Evolutionary conservation across 805 yeast genomes (phyloP), one percentile per base, ranked within the genome.

Genomic region (Candida sanyiensis): DNA sequence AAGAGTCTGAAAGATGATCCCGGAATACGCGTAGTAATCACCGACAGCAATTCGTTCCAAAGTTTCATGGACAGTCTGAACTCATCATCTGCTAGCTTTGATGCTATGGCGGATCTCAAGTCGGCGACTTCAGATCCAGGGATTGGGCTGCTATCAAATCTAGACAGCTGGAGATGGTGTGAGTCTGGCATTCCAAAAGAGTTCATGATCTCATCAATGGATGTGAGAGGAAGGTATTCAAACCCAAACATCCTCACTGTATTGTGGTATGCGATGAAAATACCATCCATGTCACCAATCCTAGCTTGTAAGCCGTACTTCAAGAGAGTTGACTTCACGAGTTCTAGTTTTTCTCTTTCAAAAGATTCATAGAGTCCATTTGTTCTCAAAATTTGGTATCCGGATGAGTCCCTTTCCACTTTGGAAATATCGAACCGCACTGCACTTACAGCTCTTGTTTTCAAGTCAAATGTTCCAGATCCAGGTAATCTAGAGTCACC

Each of bases 231-330:
- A 21, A 90, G 57, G 58, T 90, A 90, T 58, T 88, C 90, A 59
- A 88, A 93, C 3, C 97, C 98, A 61, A 90, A 86, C 50, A 89
- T 73, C 34, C 77, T 66, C 22, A 75, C 69, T 37, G 87, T 72
- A 57, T 89, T 90, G 59, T 90, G 98, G 58, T 80, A 90, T 0
- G 96, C 96, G 12, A 90, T 70, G 49, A 85, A 87, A 3, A 93
- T 86, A 6, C 98, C 98, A 60, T 89, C 97, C 97, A 93, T 90
- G 51, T 83, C 79, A 3, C 97, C 98, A 29, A 90, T 83, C 45
- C 97, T 70, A 0, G 96, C 97, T 59, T 93, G 97, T 48, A 90
- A 67, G 3, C 84, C 73, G 55, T 90, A 90, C 61, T 90, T 90
- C 49, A 90, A 64, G 61, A 90, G 62, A 0, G 93, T 81, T 2